Evolutionary conservation across 1,284 basidiomycete genomes (phyloP).

Genomic region (Agroathelia rolfsii): DNA sequence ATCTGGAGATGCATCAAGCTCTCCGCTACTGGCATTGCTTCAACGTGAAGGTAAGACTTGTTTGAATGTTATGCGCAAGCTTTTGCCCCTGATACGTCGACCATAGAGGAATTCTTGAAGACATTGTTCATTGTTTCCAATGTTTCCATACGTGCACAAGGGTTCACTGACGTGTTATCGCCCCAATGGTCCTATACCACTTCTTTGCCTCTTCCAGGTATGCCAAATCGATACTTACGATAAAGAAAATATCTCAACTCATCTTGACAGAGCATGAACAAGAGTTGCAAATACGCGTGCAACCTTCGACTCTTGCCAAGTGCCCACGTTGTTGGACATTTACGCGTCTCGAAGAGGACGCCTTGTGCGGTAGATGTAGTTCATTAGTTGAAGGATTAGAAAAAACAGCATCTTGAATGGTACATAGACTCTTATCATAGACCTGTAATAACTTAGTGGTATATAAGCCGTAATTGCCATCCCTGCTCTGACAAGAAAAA

Average conservation of each 20-base stretch:
- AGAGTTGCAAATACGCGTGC: constrained; percentile 36
- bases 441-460: no score
- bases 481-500: no score
- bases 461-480: no score
- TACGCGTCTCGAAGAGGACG: constrained; percentile 34
- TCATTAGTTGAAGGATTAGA: no score
- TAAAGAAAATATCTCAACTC: constrained; percentile 6
- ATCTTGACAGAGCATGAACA: constrained; percentile 22
- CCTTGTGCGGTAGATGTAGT: constrained; percentile 60
- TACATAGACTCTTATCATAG: no score
- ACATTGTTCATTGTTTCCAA: constrained; percentile 74
- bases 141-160: constrained; percentile 37
- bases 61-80: no score
- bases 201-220: constrained; percentile 34
- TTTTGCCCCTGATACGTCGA: constrained; percentile 3
- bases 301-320: constrained; percentile 45
- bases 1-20: constrained; percentile 10
- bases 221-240: constrained; percentile 7
- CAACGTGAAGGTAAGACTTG: constrained; percentile 36
- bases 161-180: constrained; percentile 25
- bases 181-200: constrained; percentile 39
- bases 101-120: constrained; percentile 49
- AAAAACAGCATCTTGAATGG: no score
- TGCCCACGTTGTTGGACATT: constrained; percentile 79
- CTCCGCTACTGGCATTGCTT: constrained; percentile 26